Evolutionary conservation across 768 basidiomycete species (phyloP).

Genomic region (Obba rivulosa): DNA sequence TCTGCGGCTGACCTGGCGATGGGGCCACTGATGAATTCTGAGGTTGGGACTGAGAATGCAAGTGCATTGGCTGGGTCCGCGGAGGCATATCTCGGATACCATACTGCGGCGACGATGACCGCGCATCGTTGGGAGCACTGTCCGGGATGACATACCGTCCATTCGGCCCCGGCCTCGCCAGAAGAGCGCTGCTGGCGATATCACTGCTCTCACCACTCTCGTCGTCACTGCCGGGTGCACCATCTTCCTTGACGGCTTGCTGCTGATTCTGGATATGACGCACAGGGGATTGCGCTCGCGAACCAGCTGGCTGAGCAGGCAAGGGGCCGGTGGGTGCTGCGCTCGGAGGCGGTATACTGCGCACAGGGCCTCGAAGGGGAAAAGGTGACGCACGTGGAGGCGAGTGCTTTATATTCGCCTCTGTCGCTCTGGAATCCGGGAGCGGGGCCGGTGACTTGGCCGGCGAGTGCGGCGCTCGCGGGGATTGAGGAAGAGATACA

Average conservation of each 20-base stretch:
- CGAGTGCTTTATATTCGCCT: background rate
- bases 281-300: background rate
- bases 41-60: conserved; percentile 24
- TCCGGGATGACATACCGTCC: background rate
- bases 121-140: background rate
- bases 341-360: conserved; percentile 7
- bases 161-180: conserved; percentile 1
- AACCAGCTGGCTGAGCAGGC: conserved; percentile 3
- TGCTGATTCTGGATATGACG: background rate
- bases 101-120: conserved; percentile 27
- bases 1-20: background rate
- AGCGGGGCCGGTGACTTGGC: background rate
- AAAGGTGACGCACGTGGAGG: conserved; percentile 5
- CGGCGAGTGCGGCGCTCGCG: background rate
- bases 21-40: conserved; percentile 7
- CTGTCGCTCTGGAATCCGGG: no score
- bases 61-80: conserved; percentile 21
- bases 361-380: conserved; percentile 6
- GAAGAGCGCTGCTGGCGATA: conserved; percentile 9
- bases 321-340: conserved; percentile 10
- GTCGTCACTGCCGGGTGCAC: background rate
- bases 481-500: background rate
- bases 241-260: no score
- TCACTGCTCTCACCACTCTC: conserved; percentile 15
- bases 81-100: conserved; percentile 41